Percentiles rank a stretch among this genome's conserved stretches.
Conservation (phyloP, 495 filamentous ascomycete genomes). For the Aspergillus steynii region DNA sequence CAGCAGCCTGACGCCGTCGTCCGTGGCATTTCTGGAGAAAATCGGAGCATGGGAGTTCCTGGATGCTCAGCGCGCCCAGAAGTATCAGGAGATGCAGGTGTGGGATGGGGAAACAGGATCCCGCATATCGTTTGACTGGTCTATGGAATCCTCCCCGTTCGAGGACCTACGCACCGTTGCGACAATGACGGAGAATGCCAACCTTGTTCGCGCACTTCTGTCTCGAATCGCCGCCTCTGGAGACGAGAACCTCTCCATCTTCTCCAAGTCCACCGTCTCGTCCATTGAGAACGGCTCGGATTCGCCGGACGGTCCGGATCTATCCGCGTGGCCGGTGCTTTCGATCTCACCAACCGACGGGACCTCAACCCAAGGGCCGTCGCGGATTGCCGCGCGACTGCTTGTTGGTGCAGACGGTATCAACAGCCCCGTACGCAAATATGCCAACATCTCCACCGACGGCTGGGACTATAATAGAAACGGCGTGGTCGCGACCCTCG, state of each 20-base stretch:
- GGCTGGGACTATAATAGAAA: constrained; percentile 95
- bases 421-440: constrained; percentile 89
- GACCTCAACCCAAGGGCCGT: constrained; percentile 26
- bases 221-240: constrained; percentile 67
- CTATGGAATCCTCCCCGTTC: constrained; percentile 48
- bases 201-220: constrained; percentile 76
- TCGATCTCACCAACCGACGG: constrained; percentile 52
- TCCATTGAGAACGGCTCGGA: constrained; percentile 74
- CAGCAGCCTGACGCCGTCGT: constrained; percentile 88
- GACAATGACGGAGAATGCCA: constrained; percentile 94
- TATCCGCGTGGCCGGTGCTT: constrained; percentile 85
- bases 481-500: constrained; percentile 86
- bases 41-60: constrained; percentile 89
- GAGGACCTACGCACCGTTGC: constrained; percentile 67
- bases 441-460: constrained; percentile 77
- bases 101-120: constrained; percentile 93
- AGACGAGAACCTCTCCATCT: constrained; percentile 59
- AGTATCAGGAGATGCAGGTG: constrained; percentile 90
- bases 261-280: constrained; percentile 74
- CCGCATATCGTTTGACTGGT: constrained; percentile 84
- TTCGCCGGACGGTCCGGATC: constrained; percentile 62
- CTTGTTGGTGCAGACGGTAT: constrained; percentile 93
- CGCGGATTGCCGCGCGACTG: constrained; percentile 71
- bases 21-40: constrained; percentile 65
- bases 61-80: constrained; percentile 67